These are phyloP conservation scores for Tetracentron sinense DNA, from an alignment of 164 flowering plant species.

Conservation along the genomic window DNA sequence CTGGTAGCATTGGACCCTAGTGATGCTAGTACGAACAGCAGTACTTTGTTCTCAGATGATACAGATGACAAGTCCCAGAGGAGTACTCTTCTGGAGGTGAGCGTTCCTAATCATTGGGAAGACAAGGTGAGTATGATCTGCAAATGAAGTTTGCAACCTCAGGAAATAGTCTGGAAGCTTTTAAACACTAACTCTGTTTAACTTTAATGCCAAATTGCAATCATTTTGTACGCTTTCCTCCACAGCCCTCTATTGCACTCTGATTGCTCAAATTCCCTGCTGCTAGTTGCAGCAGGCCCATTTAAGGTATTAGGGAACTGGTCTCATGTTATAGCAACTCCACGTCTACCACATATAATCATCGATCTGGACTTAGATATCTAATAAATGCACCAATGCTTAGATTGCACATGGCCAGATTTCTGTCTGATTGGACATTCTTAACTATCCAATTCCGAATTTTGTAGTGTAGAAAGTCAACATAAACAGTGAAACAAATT, in stretches of 20 bases:
- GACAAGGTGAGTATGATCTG: constrained; percentile 52
- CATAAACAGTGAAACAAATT: neutral
- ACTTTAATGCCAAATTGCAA: too few relatives aligned
- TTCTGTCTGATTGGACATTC: too few relatives aligned
- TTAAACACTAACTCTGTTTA: too few relatives aligned
- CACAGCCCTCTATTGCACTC: too few relatives aligned
- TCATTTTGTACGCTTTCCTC: too few relatives aligned
- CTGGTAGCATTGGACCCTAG: constrained; percentile 82
- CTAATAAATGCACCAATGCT: neutral
- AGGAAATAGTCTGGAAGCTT: neutral
- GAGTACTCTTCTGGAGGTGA: constrained; percentile 48
- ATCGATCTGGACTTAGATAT: neutral
- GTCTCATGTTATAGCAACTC: neutral
- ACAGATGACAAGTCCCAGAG: constrained; percentile 77
- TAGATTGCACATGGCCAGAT: too few relatives aligned
- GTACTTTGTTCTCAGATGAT: constrained; percentile 91
- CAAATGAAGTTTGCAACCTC: neutral
- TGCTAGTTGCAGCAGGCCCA: too few relatives aligned
- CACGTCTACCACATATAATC: neutral
- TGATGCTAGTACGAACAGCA: constrained; percentile 87
- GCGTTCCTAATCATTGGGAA: constrained; percentile 40
- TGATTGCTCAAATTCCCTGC: too few relatives aligned
- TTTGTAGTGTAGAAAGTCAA: neutral
- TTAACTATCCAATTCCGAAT: neutral
- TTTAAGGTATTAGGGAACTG: neutral